Base-by-base conservation (phyloP, 192 early-diverging fungal species). In the Coemansia sp. region DNA sequence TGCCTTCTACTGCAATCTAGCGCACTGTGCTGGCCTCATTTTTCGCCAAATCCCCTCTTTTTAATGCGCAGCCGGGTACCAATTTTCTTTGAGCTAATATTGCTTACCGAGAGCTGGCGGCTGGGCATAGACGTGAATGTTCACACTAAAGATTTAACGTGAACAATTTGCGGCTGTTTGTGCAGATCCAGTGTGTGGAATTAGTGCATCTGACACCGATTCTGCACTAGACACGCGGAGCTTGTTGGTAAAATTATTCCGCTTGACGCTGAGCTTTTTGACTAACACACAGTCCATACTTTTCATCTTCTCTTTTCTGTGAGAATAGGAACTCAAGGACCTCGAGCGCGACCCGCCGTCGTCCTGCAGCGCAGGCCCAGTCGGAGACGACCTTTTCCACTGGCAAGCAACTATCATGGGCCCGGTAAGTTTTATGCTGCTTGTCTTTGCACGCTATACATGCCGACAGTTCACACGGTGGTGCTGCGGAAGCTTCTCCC, bases 361-460 rank as follows among this genome's bases (percentile, higher is more conserved):
- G 11, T 94, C 94, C 55, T 97, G 95, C 88, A 93, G 90, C 77
- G 97, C 95, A 43, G 97, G 97, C 25, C 97, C 97, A 55, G 86
- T 90, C 55, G 93, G 91, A 32, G 97, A 97, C 23, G 95, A 89
- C 72, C 63, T 91, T 62, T 93, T 94, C 83, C 92, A 95, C 79
- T 97, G 95, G 92, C 92, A 98, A 79, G 97, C 97, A 25, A 97
- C 94, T 51, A 97, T 98, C 65, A 95, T 98, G 89, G 97, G 97
- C 50, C 97, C 97, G 39, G 92, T 81, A 81, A 81, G 78, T 75
- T 17, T 50, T 27, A 35, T 25, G 24, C 29, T 32, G 29, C 15
- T 15, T 43, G 15, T 24, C 23, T 48, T 9, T 32, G 88, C 37
- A 24, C 21, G 58, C 39, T 27, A 25, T 15, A 53, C 12, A 12